Conservation (phyloP, 371 early-diverging fungal genomes). For the Umbelopsis sp. region DNA sequence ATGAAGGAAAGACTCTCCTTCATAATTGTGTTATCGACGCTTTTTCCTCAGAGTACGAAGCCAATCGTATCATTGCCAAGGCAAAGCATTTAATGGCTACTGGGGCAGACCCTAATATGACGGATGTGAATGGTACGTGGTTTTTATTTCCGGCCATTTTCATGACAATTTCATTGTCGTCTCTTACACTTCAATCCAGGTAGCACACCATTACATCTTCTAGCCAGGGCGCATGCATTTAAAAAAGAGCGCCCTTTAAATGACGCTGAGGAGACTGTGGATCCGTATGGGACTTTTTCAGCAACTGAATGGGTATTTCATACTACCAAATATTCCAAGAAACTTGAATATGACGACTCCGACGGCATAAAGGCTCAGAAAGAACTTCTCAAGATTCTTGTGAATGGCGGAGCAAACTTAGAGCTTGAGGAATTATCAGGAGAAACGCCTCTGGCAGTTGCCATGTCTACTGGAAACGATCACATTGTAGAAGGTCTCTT, state of each 20-base stretch:
- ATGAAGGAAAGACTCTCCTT: constrained; percentile 52
- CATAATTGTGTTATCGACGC: constrained; percentile 41
- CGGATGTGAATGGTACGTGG: constrained; percentile 40
- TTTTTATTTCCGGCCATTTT: not conserved
- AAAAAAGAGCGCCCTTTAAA: constrained; percentile 23
- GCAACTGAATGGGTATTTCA: not conserved
- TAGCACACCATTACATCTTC: constrained; percentile 49
- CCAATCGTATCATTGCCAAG: constrained; percentile 36
- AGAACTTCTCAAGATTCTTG: constrained; percentile 30
- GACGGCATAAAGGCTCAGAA: constrained; percentile 35
- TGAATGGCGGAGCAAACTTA: constrained; percentile 38
- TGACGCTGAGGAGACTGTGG: constrained; percentile 16
- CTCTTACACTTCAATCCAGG: constrained; percentile 23
- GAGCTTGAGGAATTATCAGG: constrained; percentile 31
- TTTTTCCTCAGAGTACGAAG: constrained; percentile 34
- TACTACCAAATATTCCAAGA: constrained; percentile 2
- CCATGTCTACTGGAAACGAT: constrained; percentile 34
- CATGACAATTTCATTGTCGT: not conserved
- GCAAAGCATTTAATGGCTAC: constrained; percentile 38
- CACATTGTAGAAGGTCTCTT: constrained; percentile 35
- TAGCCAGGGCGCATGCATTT: constrained; percentile 31
- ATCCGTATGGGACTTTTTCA: not conserved
- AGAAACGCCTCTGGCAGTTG: constrained; percentile 52
- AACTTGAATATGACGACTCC: constrained; percentile 32
- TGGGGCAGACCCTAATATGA: constrained; percentile 47